Evolutionary conservation across 108 stramenopile genomes (phyloP), one percentile per base, ranked within the genome.

Genomic region (Bacterosira constricta): DNA sequence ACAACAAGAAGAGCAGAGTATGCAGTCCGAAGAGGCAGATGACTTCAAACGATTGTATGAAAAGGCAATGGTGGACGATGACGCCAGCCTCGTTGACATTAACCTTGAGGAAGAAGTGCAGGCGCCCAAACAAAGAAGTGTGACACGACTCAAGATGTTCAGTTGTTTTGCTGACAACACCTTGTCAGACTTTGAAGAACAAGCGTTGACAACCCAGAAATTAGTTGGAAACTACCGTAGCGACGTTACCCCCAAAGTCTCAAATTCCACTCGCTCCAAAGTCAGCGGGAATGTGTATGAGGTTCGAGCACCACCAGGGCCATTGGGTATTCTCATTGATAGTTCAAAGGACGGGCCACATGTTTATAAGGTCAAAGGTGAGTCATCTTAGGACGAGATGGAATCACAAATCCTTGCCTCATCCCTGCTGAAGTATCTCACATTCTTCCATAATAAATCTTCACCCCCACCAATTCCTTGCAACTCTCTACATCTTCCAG

Each of bases 291-390:
- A 61, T 13, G 58, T 75, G 13, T 74, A 80, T 37, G 44, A 69
- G 38, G 79, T 75, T 13, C 32, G 41, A 27, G 73, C 57, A 10
- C 73, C 66, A 12, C 67, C 79, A 4, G 79, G 79, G 1, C 62
- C 66, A 10, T 45, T 79, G 0, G 78, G 78, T 2, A 55, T 79
- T 23, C 57, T 79, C 9, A 63, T 79, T 27, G 78, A 79, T 53
- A 44, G 23, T 25, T 72, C 70, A 3, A 52, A 68, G 8, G 41
- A 31, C 2, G 78, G 78, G 1, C 73, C 72, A 1, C n/a, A 42
- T 12, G 57, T 79, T n/a, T 39, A 67, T 38, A 52, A 67, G 15
- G 57, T 79, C 31, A 68, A 68, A 52, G 67, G 17, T 1, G n/a
- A n/a, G n/a, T n/a, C n/a, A n/a, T n/a, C n/a, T n/a, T n/a, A n/a